A percentile compares a stretch with the other conserved stretches of the same genome.
These are phyloP conservation scores for Scytalidium sp. DNA, from an alignment of 2,329 filamentous ascomycete species.

Conservation along the genomic window DNA sequence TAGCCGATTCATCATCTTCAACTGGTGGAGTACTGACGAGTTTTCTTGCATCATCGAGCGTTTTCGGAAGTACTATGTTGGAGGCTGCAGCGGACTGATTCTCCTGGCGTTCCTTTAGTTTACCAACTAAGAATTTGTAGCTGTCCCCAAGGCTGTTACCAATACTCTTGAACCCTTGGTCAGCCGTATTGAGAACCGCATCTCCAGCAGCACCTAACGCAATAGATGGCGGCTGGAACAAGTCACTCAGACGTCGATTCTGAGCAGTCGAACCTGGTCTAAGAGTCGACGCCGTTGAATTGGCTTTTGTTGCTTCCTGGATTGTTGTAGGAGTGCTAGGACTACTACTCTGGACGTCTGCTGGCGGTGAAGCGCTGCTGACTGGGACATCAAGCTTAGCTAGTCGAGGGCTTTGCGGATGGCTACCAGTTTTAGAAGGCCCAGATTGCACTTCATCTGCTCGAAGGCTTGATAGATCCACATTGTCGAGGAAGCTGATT, in stretches of 20 bases:
- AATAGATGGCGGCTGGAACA: constrained; percentile 81
- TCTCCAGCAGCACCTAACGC: constrained; percentile 81
- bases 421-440: constrained; percentile 53
- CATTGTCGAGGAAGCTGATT: constrained; percentile 90
- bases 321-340: constrained; percentile 20
- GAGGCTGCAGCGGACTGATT: constrained; percentile 40
- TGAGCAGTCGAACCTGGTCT: constrained; percentile 41
- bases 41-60: constrained; percentile 87
- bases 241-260: constrained; percentile 76
- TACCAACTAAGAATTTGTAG: constrained; percentile 89
- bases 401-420: constrained; percentile 43
- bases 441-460: constrained; percentile 73
- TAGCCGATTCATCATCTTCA: constrained; percentile 33
- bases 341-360: constrained; percentile 22
- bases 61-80: constrained; percentile 71
- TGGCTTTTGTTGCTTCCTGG: constrained; percentile 30
- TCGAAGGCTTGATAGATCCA: constrained; percentile 85
- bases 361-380: constrained; percentile 24
- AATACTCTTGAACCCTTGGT: constrained; percentile 89
- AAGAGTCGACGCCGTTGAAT: constrained; percentile 27
- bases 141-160: constrained; percentile 87
- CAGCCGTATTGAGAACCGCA: constrained; percentile 81
- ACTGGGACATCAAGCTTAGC: constrained; percentile 22
- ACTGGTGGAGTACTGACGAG: constrained; percentile 73
- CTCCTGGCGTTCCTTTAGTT: constrained; percentile 70